Percentiles rank a stretch among this genome's conserved stretches.
These are phyloP conservation scores for Penicillium sp. DNA, from an alignment of 2,329 filamentous ascomycete genomes.

Conservation along the genomic window DNA sequence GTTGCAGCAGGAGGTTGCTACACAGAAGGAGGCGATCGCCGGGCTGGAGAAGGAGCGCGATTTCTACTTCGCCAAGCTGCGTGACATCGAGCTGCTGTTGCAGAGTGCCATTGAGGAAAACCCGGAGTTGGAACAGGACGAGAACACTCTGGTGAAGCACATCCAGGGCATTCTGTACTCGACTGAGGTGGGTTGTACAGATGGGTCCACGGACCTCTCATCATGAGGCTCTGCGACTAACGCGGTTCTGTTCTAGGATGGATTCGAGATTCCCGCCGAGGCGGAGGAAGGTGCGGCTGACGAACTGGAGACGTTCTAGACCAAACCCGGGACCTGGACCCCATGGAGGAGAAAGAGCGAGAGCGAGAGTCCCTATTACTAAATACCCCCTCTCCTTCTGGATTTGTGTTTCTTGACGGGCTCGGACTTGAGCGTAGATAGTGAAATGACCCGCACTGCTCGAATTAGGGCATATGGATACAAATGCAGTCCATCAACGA, in stretches of 20 bases:
- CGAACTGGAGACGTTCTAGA: slow-evolving; percentile 43
- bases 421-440: background rate
- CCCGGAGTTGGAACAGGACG: slow-evolving; percentile 89
- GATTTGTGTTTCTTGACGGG: background rate
- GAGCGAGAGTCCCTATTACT: slow-evolving; percentile 16
- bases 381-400: slow-evolving; percentile 22
- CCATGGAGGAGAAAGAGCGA: slow-evolving; percentile 1
- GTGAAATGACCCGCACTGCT: too few relatives aligned
- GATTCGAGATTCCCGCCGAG: slow-evolving; percentile 76
- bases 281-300: slow-evolving; percentile 58
- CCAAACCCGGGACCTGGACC: slow-evolving; percentile 3
- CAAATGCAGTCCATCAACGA: too few relatives aligned
- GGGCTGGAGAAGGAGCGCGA: slow-evolving; percentile 94
- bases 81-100: slow-evolving; percentile 92
- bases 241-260: slow-evolving; percentile 26
- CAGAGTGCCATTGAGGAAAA: slow-evolving; percentile 92
- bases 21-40: slow-evolving; percentile 90
- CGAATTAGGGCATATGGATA: too few relatives aligned
- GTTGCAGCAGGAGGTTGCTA: slow-evolving; percentile 78
- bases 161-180: slow-evolving; percentile 97
- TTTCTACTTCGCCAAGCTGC: slow-evolving; percentile 98
- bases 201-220: too few relatives aligned
- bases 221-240: too few relatives aligned
- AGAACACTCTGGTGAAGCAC: slow-evolving; percentile 86
- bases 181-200: slow-evolving; percentile 68